Evolutionary conservation across 139 green algal genomes (phyloP).

Genomic region (Nannochloris sp.): DNA sequence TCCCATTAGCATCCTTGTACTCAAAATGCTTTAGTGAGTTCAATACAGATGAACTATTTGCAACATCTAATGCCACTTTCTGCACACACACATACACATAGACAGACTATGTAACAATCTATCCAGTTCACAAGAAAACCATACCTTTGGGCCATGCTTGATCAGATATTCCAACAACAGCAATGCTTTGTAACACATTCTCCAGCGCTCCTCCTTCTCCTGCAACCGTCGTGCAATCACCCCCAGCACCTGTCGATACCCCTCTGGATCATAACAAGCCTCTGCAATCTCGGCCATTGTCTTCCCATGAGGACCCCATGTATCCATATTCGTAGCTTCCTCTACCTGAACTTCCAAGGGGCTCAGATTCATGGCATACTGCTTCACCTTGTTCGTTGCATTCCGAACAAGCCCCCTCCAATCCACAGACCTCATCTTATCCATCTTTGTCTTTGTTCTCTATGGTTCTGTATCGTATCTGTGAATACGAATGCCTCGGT

Average conservation of each 20-base stretch:
- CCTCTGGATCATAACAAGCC: constrained; percentile 52
- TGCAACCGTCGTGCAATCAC: constrained; percentile 62
- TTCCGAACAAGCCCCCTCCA: constrained; percentile 31
- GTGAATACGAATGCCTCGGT: neutral
- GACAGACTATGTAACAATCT: too few relatives aligned
- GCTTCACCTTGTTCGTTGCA: constrained; percentile 46
- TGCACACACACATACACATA: constrained; percentile 2
- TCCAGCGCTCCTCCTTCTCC: constrained; percentile 75
- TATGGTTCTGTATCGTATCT: neutral
- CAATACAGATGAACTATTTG: constrained; percentile 44
- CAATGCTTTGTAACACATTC: constrained; percentile 86
- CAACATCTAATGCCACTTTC: constrained; percentile 57
- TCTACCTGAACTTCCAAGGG: constrained; percentile 72
- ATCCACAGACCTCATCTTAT: constrained; percentile 29
- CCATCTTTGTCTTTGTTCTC: constrained; percentile 1
- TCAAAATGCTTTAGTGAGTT: constrained; percentile 69
- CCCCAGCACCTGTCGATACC: constrained; percentile 75
- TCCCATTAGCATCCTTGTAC: constrained; percentile 69
- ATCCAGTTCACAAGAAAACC: neutral
- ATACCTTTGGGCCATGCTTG: constrained; percentile 66
- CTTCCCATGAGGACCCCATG: constrained; percentile 77
- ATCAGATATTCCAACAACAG: constrained; percentile 80
- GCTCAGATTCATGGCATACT: constrained; percentile 56
- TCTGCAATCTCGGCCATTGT: constrained; percentile 82
- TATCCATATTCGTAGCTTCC: constrained; percentile 79